Evolutionary conservation across 2,329 filamentous ascomycete species (phyloP).

Genomic region (Aspergillus fumigatus): DNA sequence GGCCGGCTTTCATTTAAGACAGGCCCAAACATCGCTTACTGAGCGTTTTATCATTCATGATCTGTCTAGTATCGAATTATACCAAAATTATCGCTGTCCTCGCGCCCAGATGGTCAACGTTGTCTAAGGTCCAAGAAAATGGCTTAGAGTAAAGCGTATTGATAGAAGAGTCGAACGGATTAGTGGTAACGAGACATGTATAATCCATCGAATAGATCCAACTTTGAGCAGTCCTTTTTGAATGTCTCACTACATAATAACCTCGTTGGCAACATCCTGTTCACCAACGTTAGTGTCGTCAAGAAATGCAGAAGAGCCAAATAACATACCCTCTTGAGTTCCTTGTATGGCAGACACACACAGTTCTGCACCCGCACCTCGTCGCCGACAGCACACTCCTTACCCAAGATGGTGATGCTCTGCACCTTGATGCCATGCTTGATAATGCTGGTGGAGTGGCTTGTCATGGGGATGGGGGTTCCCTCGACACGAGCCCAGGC

Average conservation of each 20-base stretch:
- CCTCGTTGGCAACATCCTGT: conserved; percentile 49
- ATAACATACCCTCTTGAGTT: conserved; percentile 80
- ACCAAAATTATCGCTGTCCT: no score
- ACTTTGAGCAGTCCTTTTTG: conserved; percentile 1
- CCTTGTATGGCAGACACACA: conserved; percentile 95
- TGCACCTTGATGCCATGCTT: conserved; percentile 99
- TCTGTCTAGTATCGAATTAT: no score
- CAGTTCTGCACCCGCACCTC: conserved; percentile 97
- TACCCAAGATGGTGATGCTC: conserved; percentile 94
- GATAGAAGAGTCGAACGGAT: not conserved
- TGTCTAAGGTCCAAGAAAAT: not conserved
- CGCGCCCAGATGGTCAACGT: no score
- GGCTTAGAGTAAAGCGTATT: not conserved
- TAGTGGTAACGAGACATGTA: conserved; percentile 9
- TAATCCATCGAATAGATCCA: conserved; percentile 12
- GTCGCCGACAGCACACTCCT: conserved; percentile 90
- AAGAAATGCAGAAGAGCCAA: not conserved
- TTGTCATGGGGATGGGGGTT: conserved; percentile 78
- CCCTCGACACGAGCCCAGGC: conserved; percentile 99
- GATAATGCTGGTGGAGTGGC: conserved; percentile 88
- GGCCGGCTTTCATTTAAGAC: no score
- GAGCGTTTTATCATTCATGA: no score
- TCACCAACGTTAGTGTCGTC: conserved; percentile 2
- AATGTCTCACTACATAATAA: conserved; percentile 71
- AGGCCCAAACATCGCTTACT: no score